phyloP scores from a whole-genome alignment of 208 protist genomes.

The Acanthamoeba healyi region DNA sequence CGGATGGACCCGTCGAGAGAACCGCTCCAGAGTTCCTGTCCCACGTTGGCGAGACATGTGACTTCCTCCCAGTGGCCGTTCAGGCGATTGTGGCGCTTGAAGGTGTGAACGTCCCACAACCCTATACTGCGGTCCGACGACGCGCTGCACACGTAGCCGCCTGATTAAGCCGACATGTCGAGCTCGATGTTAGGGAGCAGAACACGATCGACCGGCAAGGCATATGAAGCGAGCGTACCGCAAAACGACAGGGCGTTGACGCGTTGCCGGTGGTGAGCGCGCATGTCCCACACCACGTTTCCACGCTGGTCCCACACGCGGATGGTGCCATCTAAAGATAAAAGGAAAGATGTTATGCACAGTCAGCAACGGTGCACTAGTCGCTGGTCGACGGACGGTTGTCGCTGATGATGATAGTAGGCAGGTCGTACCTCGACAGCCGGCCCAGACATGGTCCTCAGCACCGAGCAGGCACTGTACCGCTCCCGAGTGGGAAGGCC shows the following conservation, averaged over 20 bases:
- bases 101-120: slow-evolving; percentile 43
- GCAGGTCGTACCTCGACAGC: slow-evolving; percentile 4
- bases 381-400: too few relatives aligned
- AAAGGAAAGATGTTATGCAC: too few relatives aligned
- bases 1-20: slow-evolving; percentile 56
- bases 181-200: not conserved
- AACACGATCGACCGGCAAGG: too few relatives aligned
- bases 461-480: slow-evolving; percentile 33
- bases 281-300: slow-evolving; percentile 59
- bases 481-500: slow-evolving; percentile 40
- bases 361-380: not conserved
- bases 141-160: slow-evolving; percentile 55
- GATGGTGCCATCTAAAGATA: slow-evolving; percentile 14
- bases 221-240: not conserved
- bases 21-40: slow-evolving; percentile 58
- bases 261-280: slow-evolving; percentile 37
- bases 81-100: not conserved
- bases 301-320: slow-evolving; percentile 39
- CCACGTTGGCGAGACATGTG: slow-evolving; percentile 32
- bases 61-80: slow-evolving; percentile 69
- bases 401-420: too few relatives aligned
- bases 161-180: not conserved
- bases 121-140: slow-evolving; percentile 10
- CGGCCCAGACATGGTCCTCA: slow-evolving; percentile 18
- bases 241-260: slow-evolving; percentile 31